These are phyloP conservation scores for Tricholoma saponaceum DNA, from an alignment of 768 basidiomycete genomes.

Conservation along the genomic window DNA sequence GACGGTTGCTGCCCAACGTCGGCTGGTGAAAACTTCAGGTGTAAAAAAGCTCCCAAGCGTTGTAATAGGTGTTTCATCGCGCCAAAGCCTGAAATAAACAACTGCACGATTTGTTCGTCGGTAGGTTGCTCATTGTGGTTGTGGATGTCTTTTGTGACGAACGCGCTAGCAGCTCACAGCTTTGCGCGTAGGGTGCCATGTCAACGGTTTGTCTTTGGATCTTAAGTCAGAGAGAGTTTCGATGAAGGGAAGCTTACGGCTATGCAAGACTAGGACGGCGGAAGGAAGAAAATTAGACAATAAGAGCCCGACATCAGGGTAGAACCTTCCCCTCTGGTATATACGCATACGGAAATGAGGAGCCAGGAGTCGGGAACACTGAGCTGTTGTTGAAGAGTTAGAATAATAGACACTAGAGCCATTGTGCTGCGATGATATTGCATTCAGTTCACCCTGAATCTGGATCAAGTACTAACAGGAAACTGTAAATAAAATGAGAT, in stretches of 20 bases:
- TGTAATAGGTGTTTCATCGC: constrained; percentile 38
- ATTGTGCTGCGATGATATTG: constrained; percentile 28
- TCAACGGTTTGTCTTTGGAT: constrained; percentile 44
- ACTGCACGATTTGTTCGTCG: constrained; percentile 40
- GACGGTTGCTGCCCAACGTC: constrained; percentile 39
- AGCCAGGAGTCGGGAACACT: constrained; percentile 29
- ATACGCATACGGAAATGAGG: constrained; percentile 32
- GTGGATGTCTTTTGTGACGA: constrained; percentile 46
- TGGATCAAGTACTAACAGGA: background rate
- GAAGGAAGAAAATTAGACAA: constrained; percentile 41
- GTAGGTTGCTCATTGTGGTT: constrained; percentile 46
- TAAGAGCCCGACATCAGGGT: constrained; percentile 45
- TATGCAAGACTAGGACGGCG: constrained; percentile 21
- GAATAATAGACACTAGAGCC: constrained; percentile 30
- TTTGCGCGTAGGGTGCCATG: constrained; percentile 33
- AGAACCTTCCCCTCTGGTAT: constrained; percentile 33
- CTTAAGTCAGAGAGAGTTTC: constrained; percentile 34
- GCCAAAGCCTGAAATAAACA: constrained; percentile 37
- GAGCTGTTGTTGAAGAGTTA: constrained; percentile 16
- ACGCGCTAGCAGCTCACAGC: constrained; percentile 12
- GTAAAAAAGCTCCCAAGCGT: constrained; percentile 32
- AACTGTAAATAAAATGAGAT: constrained; percentile 16
- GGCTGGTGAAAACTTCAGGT: constrained; percentile 34
- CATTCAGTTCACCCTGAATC: background rate
- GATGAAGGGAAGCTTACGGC: constrained; percentile 29